Percentiles rank a stretch among this genome's conserved stretches.
Evolutionary conservation across 441 rosid species (phyloP).

Genomic region (Syzygium syzygioides): DNA sequence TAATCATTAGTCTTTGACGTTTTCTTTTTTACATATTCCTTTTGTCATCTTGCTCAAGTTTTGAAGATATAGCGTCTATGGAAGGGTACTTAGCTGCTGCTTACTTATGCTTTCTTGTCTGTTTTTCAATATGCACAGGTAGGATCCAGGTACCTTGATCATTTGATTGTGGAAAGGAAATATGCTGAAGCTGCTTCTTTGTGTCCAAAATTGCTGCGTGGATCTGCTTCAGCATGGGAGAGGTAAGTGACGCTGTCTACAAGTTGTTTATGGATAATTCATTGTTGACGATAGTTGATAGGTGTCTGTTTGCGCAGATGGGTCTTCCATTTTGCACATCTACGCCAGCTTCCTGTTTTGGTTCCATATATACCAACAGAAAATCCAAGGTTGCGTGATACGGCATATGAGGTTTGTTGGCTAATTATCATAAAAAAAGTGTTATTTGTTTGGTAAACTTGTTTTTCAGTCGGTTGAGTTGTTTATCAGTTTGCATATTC

Average conservation of each 20-base stretch:
- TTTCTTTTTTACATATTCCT: background rate
- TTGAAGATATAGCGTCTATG: background rate
- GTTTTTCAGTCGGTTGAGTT: background rate
- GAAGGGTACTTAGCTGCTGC: background rate
- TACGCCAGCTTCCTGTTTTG: constrained; percentile 94
- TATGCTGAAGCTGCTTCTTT: constrained; percentile 97
- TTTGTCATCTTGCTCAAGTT: background rate
- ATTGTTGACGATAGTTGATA: constrained; percentile 14
- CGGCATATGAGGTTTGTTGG: constrained; percentile 85
- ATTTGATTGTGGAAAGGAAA: constrained; percentile 95
- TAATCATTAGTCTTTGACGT: background rate
- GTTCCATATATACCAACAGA: constrained; percentile 96
- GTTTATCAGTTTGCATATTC: background rate
- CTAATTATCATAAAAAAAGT: background rate
- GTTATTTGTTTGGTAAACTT: background rate
- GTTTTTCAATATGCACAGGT: constrained; percentile 46
- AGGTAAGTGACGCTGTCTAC: constrained; percentile 37
- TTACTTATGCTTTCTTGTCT: background rate
- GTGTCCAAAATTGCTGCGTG: constrained; percentile 91
- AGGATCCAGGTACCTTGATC: constrained; percentile 98
- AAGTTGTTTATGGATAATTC: constrained; percentile 4
- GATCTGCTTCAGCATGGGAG: constrained; percentile 99
- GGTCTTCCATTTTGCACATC: constrained; percentile 99
- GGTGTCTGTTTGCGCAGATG: constrained; percentile 53
- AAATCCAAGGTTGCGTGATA: constrained; percentile 89